Evolutionary conservation across 2,329 filamentous ascomycete genomes (phyloP), one percentile per base, ranked within the genome.

Genomic region (Penicillium psychrosexuale): DNA sequence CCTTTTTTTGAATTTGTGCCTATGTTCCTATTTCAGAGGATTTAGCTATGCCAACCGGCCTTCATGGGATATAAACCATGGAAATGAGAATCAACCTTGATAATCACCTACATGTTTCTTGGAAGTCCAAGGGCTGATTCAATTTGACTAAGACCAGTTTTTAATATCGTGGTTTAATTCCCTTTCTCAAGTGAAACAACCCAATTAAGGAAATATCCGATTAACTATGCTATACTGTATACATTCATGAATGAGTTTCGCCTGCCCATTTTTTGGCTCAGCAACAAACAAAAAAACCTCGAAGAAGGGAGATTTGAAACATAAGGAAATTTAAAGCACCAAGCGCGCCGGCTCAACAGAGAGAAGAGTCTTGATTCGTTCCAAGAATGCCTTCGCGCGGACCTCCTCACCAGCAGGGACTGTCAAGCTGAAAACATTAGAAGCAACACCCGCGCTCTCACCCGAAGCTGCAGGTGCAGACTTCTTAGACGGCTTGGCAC

Each of bases 381-480:
- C 88, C 61, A 99, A 75, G 77, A 97, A 99, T 11, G 87, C 80
- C 67, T 84, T 81, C 13, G 90, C 94, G 66, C 91, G 82, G 77
- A 86, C 84, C 81, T 92, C 89, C 72, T 99, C 94, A 8, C 83
- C 84, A 75, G 83, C 85, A 37, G 88, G 85, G 19, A 96, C 92
- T 28, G 80, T 86, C 48, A 99, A 77, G 66, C 85, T 93, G 71
- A 97, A 96, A 0, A 92, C 78, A 70, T 96, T 95, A 51, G 84
- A 77, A 13, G 86, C 83, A 3, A 78, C 69, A 31, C 59, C 65
- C 5, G 62, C 66, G 5, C 80, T 78, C 37, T 66, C 55, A 3
- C 60, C 58, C 58, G 58, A 5, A 57, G 64, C 56, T 6, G 59
- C 48, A 27, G 64, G 69, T 47, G 62, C 53, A 40, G 65, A 58